These are phyloP conservation scores for Microbotryum saponariae DNA, from an alignment of 1,284 basidiomycete genomes.

Conservation along the genomic window DNA sequence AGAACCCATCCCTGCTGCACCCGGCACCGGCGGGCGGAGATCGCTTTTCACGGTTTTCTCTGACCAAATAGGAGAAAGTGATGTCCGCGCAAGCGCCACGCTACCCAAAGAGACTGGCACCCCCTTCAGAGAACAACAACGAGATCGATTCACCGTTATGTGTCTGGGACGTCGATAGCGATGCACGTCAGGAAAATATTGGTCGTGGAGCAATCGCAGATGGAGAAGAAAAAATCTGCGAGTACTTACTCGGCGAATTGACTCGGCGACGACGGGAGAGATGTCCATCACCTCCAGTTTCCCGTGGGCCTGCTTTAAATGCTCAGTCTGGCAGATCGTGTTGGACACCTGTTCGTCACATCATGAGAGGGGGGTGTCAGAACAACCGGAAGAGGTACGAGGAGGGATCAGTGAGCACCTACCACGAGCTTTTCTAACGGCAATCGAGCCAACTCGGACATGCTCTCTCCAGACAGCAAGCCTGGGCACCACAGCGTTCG, in stretches of 20 bases:
- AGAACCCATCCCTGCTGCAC: too few relatives aligned
- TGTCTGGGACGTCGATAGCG: conserved; percentile 45
- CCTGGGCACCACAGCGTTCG: conserved; percentile 46
- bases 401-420: conserved; percentile 42
- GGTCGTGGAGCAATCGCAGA: neutral
- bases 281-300: conserved; percentile 64
- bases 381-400: neutral
- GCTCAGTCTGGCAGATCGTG: conserved; percentile 61
- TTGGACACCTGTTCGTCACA: conserved; percentile 56
- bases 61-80: too few relatives aligned
- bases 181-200: neutral
- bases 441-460: conserved; percentile 65
- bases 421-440: conserved; percentile 84
- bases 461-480: conserved; percentile 74
- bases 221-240: neutral
- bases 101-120: neutral
- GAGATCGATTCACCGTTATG: conserved; percentile 77
- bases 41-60: too few relatives aligned
- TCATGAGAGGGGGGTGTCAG: neutral
- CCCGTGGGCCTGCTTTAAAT: conserved; percentile 44
- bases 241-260: conserved; percentile 60
- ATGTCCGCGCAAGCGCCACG: neutral
- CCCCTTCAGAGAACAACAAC: conserved; percentile 28
- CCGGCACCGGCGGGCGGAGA: too few relatives aligned
- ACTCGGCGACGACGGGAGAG: conserved; percentile 84